Conservation (phyloP, 1,139 yeast species). For the Debaryomycetaceae sp. region DNA sequence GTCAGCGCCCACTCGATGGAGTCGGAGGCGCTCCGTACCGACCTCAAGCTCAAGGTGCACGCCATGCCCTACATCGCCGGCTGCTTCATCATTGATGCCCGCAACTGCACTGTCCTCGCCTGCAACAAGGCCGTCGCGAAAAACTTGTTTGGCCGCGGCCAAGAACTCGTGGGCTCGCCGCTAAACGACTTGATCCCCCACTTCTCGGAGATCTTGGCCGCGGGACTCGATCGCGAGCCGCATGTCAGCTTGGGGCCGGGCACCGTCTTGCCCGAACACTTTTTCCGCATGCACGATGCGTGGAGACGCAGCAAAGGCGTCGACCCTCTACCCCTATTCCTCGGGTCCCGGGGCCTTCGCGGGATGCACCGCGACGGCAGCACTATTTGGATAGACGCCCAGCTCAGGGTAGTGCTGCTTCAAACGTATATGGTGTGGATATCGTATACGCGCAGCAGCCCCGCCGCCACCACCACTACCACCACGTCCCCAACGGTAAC, state of each 20-base stretch:
- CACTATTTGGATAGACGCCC: conserved; percentile 58
- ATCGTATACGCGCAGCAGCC: conserved; percentile 56
- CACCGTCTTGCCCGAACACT: conserved; percentile 72
- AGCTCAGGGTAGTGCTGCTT: conserved; percentile 56
- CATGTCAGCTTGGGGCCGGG: conserved; percentile 38
- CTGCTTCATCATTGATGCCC: conserved; percentile 55
- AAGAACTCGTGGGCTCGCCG: conserved; percentile 36
- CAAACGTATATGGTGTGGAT: conserved; percentile 69
- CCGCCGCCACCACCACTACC: conserved; percentile 9
- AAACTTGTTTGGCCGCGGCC: conserved; percentile 61
- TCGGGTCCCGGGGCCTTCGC: conserved; percentile 53
- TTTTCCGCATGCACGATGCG: conserved; percentile 54
- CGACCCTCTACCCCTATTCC: conserved; percentile 31
- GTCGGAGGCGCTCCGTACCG: conserved; percentile 22
- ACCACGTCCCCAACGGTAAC: background rate
- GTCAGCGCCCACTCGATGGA: conserved; percentile 51
- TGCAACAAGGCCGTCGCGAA: conserved; percentile 74
- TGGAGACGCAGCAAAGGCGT: conserved; percentile 9
- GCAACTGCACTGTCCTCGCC: conserved; percentile 38
- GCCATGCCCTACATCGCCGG: conserved; percentile 85
- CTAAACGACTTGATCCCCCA: conserved; percentile 57
- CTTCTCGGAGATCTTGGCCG: conserved; percentile 42
- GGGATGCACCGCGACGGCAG: conserved; percentile 68
- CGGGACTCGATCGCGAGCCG: conserved; percentile 32
- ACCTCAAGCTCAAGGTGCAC: conserved; percentile 50